A percentile compares a stretch with the other conserved stretches of the same genome.
phyloP scores from a whole-genome alignment of 2,329 filamentous ascomycete species.

The Falciphora oryzae region DNA sequence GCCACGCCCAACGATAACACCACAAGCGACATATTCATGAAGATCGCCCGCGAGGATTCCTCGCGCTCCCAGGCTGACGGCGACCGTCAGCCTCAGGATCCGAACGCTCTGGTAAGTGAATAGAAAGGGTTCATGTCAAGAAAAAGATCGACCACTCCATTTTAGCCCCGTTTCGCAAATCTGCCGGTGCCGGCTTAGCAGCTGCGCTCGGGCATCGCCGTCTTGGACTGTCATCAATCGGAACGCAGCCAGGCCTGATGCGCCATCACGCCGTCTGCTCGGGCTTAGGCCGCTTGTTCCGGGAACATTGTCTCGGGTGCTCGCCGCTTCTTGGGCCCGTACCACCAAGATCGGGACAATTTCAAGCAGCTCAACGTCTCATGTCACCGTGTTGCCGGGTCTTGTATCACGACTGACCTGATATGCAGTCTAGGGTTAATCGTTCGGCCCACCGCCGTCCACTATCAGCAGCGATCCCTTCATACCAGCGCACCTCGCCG shows the following conservation, averaged over 20 bases:
- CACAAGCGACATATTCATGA: conserved; percentile 53
- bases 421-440: conserved; percentile 39
- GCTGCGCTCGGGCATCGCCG: conserved; percentile 12
- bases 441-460: conserved; percentile 45
- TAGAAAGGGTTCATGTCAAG: neutral
- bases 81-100: conserved; percentile 27
- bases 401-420: neutral
- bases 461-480: conserved; percentile 44
- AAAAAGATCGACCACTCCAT: neutral
- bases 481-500: conserved; percentile 43
- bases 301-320: neutral
- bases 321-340: neutral
- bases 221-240: neutral
- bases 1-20: conserved; percentile 41
- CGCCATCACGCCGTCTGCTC: neutral
- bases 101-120: conserved; percentile 41
- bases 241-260: neutral
- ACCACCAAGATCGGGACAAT: neutral
- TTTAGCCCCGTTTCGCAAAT: conserved; percentile 8
- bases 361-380: neutral
- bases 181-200: conserved; percentile 10
- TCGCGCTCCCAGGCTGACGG: conserved; percentile 31
- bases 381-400: neutral
- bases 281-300: neutral
- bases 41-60: conserved; percentile 50